Evolutionary conservation across 768 basidiomycete species (phyloP).

Genomic region (Trametes cinnabarina): DNA sequence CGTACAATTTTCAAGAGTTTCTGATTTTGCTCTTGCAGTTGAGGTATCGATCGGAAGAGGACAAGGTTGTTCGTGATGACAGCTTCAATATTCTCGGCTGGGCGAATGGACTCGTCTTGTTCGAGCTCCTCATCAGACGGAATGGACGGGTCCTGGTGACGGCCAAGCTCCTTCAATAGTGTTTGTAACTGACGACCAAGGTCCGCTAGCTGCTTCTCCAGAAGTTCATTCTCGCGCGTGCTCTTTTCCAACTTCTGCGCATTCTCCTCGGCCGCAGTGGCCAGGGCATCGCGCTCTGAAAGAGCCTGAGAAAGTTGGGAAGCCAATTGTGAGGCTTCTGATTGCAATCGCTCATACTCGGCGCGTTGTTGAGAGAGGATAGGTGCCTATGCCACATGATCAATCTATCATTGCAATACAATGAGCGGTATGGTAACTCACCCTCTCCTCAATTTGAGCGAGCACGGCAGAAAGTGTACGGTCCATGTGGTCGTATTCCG

Average conservation of each 20-base stretch:
- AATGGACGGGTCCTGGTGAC: conserved; percentile 81
- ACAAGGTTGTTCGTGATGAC: conserved; percentile 90
- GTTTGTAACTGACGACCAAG: conserved; percentile 81
- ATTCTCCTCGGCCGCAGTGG: conserved; percentile 52
- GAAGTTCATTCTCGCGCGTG: conserved; percentile 60
- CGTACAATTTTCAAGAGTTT: conserved; percentile 81
- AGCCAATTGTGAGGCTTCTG: conserved; percentile 78
- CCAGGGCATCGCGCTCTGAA: conserved; percentile 68
- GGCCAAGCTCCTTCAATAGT: conserved; percentile 74
- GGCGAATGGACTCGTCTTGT: conserved; percentile 40
- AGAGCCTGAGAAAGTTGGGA: conserved; percentile 75
- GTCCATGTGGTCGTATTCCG: conserved; percentile 85
- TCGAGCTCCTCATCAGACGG: conserved; percentile 64
- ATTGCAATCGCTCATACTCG: conserved; percentile 83
- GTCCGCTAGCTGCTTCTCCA: conserved; percentile 76
- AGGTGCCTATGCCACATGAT: conserved; percentile 63
- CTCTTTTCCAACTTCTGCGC: conserved; percentile 61
- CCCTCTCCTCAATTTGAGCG: conserved; percentile 88
- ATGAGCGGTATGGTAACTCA: conserved; percentile 35
- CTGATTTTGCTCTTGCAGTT: conserved; percentile 90
- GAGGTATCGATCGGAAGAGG: conserved; percentile 74
- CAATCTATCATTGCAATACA: neutral
- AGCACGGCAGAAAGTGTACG: conserved; percentile 76
- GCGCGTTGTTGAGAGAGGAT: conserved; percentile 84
- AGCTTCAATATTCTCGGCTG: conserved; percentile 61